phyloP scores from a whole-genome alignment of 805 yeast genomes.

The Hanseniaspora singularis region DNA sequence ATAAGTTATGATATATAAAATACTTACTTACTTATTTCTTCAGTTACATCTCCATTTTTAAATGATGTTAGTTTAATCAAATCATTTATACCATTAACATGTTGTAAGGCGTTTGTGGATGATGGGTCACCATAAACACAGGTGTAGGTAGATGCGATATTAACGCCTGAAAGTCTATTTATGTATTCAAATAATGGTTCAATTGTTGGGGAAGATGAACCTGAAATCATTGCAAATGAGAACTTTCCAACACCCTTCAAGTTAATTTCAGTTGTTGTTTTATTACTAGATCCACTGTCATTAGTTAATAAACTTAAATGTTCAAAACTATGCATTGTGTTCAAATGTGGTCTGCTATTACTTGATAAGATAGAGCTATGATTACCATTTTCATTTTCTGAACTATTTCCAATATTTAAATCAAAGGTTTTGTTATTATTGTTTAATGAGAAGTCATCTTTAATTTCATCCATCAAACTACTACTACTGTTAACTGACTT shows the following conservation, averaged over 20 bases:
- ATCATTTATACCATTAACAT: conserved; percentile 59
- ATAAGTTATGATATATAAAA: neutral
- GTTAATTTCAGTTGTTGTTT: conserved; percentile 10
- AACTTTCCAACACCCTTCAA: conserved; percentile 19
- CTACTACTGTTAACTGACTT: conserved; percentile 10
- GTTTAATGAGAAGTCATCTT: neutral
- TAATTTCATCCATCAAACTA: neutral
- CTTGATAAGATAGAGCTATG: too few relatives aligned
- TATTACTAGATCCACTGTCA: conserved; percentile 14
- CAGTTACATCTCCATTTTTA: neutral
- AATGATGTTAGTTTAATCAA: conserved; percentile 36
- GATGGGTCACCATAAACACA: conserved; percentile 46
- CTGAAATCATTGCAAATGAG: conserved; percentile 44
- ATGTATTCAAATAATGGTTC: conserved; percentile 53
- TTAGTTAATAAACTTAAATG: conserved; percentile 15
- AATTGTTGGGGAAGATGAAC: conserved; percentile 56
- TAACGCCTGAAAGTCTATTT: conserved; percentile 31
- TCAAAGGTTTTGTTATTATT: neutral
- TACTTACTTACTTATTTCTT: neutral
- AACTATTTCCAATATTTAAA: neutral
- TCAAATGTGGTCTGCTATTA: conserved; percentile 16
- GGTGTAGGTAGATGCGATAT: conserved; percentile 40
- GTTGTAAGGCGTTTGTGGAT: conserved; percentile 49
- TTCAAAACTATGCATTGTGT: conserved; percentile 15
- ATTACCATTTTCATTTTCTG: neutral